phyloP scores from a whole-genome alignment of 768 basidiomycete species.

The Suillus sp. region DNA sequence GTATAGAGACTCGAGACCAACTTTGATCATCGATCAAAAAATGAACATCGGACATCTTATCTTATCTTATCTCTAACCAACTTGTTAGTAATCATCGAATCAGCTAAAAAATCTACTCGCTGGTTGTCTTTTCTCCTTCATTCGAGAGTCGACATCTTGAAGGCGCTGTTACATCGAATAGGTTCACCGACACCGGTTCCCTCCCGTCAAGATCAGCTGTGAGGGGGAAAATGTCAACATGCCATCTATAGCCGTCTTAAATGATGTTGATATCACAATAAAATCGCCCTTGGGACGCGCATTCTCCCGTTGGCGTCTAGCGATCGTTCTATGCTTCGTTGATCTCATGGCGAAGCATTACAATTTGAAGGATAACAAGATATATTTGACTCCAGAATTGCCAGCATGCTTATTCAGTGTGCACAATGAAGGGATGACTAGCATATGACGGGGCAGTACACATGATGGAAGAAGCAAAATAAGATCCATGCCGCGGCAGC shows the following conservation, averaged over 20 bases:
- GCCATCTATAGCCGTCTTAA: not conserved
- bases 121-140: not conserved
- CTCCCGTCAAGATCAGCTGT: not conserved
- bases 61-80: conserved; percentile 15
- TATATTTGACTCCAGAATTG: no score
- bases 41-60: conserved; percentile 4
- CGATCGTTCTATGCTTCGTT: not conserved
- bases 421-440: not conserved
- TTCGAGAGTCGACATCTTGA: not conserved
- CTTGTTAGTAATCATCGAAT: no score
- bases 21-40: conserved; percentile 9
- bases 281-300: not conserved
- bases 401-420: not conserved
- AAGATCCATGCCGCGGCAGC: not conserved
- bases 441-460: not conserved
- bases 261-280: not conserved
- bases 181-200: not conserved
- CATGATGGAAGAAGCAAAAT: not conserved
- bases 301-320: not conserved
- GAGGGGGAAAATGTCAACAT: not conserved
- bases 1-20: not conserved
- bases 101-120: not conserved
- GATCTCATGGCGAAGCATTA: no score
- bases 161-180: not conserved
- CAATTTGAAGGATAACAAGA: no score